Evolutionary conservation across 2,329 filamentous ascomycete genomes (phyloP), one percentile per base, ranked within the genome.

Genomic region (Cordyceps fumosorosea): DNA sequence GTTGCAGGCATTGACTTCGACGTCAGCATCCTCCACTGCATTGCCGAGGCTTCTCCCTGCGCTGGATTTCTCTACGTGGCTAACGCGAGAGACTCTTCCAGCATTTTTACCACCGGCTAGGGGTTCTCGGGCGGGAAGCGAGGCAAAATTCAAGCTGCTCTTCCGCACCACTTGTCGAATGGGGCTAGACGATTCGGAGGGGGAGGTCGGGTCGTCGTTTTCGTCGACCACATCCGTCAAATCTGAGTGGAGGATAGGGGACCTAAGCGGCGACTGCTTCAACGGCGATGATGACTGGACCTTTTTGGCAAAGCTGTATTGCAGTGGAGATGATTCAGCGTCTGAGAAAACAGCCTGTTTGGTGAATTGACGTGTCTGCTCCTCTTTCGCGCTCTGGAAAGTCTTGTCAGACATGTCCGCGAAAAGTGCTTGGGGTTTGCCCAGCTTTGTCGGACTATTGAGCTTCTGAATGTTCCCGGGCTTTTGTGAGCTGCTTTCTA

Each of bases 81-180:
- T 96, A 7, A 86, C 90, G 64, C 90, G 82, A 24, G 91, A 93
- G 57, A 84, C 77, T 56, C 90, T 82, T 18, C 88, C 92, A 69
- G 92, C 85, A 72, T 89, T 96, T 76, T 93, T 93, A 73, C 96
- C 96, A 18, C 84, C 85, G 37, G 87, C 86, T 58, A 98, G 79
- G 42, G 93, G 93, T 70, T 98, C 93, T 64, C 95, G 85, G 3
- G 93, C 93, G 34, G 95, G 95, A 14, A 99, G 80, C 20, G 95
- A 91, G 44, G 95, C 91, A 76, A 99, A 98, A 63, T 90, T 96
- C 64, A 99, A 82, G 72, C 93, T 98, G 75, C 93, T 96, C 80
- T 98, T 98, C 64, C 93, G 88, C 67, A 96, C 84, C 34, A 90
- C 80, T 2, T 89, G 89, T 67, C 90, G 83, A 55, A 89, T 85